Evolutionary conservation across 495 filamentous ascomycete genomes (phyloP), one percentile per base, ranked within the genome.

Genomic region (Xylaria sp.): DNA sequence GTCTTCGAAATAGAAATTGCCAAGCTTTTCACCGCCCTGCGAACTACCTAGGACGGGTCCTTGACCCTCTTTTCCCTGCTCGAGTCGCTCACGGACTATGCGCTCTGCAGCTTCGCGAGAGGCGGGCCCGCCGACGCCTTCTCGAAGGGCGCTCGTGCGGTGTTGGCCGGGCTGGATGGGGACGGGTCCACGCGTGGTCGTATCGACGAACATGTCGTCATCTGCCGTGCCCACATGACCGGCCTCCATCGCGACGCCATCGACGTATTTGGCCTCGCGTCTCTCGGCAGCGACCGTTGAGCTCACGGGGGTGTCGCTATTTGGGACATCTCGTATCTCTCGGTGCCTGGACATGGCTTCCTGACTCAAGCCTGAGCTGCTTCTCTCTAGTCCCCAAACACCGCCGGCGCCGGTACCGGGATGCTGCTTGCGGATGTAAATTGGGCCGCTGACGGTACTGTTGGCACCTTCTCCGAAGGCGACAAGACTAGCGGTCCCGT

Each of bases 381-480:
- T 85, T 29, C 84, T 71, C 73, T 86, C 83, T 24, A 84, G 62
- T 15, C 66, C 74, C 81, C 80, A 82, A 11, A 71, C 53, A 29
- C 74, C 76, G 48, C 71, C 70, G 57, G 70, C 59, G 29, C 46
- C 64, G 9, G 76, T 50, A 12, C 76, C 76, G n/a, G 80, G 81
- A 17, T 79, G 73, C 40, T 79, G 81, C 29, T 82, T 75, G n/a
- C 84, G 80, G 53, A 84, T 84, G 74, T 88, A 93, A 24, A 87
- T 90, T n/a, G 91, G 91, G 8, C 91, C 92, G 67, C 87, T 90
- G 64, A 92, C 86, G 0, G 91, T 94, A 75, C 90, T 95, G 67
- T 90, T 90, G 15, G 94, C 93, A 9, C 93, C 93, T 77, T 97
- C 94, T 61, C 94, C 94, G 70, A 97, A 97, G 0, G 89, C 94